These are phyloP conservation scores for Dactylellina cionopaga DNA, from an alignment of 2,329 filamentous ascomycete species.

Conservation along the genomic window DNA sequence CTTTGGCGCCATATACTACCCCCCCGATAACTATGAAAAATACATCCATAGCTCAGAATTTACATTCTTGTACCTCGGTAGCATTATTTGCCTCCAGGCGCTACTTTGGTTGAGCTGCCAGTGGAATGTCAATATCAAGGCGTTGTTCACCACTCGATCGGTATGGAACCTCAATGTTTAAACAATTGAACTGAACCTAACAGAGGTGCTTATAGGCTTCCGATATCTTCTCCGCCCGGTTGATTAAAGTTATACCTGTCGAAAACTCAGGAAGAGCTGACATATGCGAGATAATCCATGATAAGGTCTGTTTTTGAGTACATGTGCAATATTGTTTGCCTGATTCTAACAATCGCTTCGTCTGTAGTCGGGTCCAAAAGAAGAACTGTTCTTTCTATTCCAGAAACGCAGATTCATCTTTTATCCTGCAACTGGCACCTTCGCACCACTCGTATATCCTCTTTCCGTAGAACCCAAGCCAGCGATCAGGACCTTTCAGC, in stretches of 20 bases:
- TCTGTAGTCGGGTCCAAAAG: slow-evolving; percentile 73
- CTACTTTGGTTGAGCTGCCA: slow-evolving; percentile 95
- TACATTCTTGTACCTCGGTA: slow-evolving; percentile 94
- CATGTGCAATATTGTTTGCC: no score
- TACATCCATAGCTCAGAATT: slow-evolving; percentile 95
- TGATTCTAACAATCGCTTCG: background rate
- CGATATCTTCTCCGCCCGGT: slow-evolving; percentile 74
- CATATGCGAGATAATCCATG: slow-evolving; percentile 82
- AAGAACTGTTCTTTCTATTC: slow-evolving; percentile 88
- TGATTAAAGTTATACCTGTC: slow-evolving; percentile 92
- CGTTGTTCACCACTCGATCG: slow-evolving; percentile 79
- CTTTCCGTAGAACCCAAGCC: slow-evolving; percentile 89
- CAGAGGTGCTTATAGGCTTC: slow-evolving; percentile 45
- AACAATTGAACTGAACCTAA: slow-evolving; percentile 8
- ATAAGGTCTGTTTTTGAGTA: slow-evolving; percentile 68
- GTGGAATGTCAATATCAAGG: slow-evolving; percentile 91
- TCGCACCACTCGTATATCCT: slow-evolving; percentile 81
- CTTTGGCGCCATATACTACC: slow-evolving; percentile 88
- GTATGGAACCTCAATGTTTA: slow-evolving; percentile 64
- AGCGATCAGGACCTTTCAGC: slow-evolving; percentile 78
- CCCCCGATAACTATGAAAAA: slow-evolving; percentile 82
- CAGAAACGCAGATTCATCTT: slow-evolving; percentile 98
- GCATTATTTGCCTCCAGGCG: slow-evolving; percentile 86
- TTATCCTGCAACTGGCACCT: slow-evolving; percentile 75
- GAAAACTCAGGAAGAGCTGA: slow-evolving; percentile 89